Evolutionary conservation across 768 basidiomycete species (phyloP), one percentile per base, ranked within the genome.

Genomic region (Austroboletus festivus): DNA sequence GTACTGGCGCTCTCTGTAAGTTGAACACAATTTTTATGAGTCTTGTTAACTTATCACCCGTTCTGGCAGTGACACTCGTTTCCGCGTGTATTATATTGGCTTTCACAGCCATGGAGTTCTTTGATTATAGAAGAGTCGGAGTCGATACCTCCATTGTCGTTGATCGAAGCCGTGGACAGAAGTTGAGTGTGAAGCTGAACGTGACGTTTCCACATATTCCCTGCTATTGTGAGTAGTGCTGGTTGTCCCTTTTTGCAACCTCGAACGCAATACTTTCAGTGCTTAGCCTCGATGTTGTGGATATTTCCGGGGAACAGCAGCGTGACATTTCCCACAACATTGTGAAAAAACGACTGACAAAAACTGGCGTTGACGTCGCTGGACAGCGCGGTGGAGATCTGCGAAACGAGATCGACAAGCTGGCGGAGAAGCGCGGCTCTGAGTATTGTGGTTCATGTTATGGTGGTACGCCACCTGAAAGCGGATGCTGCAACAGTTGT

Each of bases 381-480:
- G 76, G 76, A 52, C 71, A 78, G 13, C 64, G 72, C 48, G 76
- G 64, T 51, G 73, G 75, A 40, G 89, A 91, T 35, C 75, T 97
- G 20, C 78, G 82, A 52, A 96, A 92, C 53, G 95, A 99, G 46
- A 69, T 94, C 3, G 94, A 97, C 68, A 85, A 81, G 66, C 68
- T 89, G 57, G 83, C 81, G 53, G 73, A 82, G 50, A 70, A 74
- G 63, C 75, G 81, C 64, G 68, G 77, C 42, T 68, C 71, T 1
- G 76, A 74, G 50, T 94, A 92, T 64, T 98, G 95, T 70, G 96
- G 96, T 4, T 95, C 93, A 5, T 99, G 96, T 70, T 99, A 89
- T 57, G 96, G 96, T 48, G 96, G 92, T 47, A 55, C 80, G 21
- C 80, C 78, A 44, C 86, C 92, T 3, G 75, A 73, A 38, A 69